phyloP scores from a whole-genome alignment of 2,329 filamentous ascomycete species.

The Fusarium torulosum region DNA sequence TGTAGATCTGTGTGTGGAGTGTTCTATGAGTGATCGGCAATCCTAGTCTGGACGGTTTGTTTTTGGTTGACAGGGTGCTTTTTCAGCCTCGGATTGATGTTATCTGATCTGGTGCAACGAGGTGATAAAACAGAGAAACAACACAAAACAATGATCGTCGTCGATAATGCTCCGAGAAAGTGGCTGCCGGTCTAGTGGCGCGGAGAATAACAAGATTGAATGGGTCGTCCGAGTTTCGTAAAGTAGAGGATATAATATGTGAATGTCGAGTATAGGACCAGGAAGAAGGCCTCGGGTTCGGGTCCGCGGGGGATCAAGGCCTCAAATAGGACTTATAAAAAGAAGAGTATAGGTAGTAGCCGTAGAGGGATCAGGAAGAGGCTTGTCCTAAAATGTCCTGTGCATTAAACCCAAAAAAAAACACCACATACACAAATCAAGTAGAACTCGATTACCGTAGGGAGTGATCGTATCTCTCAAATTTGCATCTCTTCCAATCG shows the following conservation, averaged over 20 bases:
- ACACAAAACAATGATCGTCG: slow-evolving; percentile 3
- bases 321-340: slow-evolving; percentile 22
- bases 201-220: neutral
- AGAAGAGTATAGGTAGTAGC: neutral
- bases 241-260: slow-evolving; percentile 9
- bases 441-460: neutral
- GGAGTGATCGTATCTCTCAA: neutral
- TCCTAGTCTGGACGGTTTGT: neutral
- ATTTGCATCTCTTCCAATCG: neutral
- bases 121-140: neutral
- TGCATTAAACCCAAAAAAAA: neutral
- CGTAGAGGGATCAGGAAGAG: no score
- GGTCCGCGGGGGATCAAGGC: slow-evolving; percentile 3
- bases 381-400: neutral
- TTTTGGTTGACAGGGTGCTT: no score
- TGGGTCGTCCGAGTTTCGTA: neutral
- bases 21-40: slow-evolving; percentile 19
- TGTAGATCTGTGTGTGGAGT: slow-evolving; percentile 29
- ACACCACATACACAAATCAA: neutral
- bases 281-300: slow-evolving; percentile 17
- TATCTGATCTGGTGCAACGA: neutral
- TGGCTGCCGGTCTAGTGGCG: slow-evolving; percentile 14
- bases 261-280: slow-evolving; percentile 28
- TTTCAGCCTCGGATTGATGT: no score
- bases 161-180: slow-evolving; percentile 22